phyloP scores from a whole-genome alignment of 2,329 filamentous ascomycete genomes.

The Pseudogymnoascus sp. region DNA sequence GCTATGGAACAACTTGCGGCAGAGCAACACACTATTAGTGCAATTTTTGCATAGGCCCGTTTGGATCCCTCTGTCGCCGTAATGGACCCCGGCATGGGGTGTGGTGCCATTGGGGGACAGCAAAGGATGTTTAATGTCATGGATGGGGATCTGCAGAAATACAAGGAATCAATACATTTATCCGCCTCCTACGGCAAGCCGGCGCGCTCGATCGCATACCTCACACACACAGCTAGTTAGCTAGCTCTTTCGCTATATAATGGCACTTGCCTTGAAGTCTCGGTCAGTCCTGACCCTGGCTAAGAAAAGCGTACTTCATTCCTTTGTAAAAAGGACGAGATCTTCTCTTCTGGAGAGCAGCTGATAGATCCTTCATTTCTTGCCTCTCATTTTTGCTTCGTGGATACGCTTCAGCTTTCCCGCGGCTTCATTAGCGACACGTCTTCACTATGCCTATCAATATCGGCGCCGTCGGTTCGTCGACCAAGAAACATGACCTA shows the following conservation, averaged over 20 bases:
- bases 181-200: neutral
- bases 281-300: neutral
- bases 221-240: neutral
- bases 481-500: slow-evolving; percentile 25
- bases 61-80: neutral
- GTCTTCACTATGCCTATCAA: neutral
- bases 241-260: neutral
- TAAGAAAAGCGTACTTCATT: neutral
- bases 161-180: neutral
- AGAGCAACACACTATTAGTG: neutral
- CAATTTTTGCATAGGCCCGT: neutral
- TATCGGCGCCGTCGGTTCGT: neutral
- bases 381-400: neutral
- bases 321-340: neutral
- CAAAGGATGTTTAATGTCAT: neutral
- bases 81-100: neutral
- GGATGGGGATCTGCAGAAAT: neutral
- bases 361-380: neutral
- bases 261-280: neutral
- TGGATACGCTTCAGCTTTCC: neutral
- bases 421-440: neutral
- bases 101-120: neutral
- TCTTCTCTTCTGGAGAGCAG: neutral
- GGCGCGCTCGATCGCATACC: neutral
- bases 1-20: neutral